Base-by-base conservation (phyloP, 106 monocot genomes). In the Dendrobium officinale region DNA sequence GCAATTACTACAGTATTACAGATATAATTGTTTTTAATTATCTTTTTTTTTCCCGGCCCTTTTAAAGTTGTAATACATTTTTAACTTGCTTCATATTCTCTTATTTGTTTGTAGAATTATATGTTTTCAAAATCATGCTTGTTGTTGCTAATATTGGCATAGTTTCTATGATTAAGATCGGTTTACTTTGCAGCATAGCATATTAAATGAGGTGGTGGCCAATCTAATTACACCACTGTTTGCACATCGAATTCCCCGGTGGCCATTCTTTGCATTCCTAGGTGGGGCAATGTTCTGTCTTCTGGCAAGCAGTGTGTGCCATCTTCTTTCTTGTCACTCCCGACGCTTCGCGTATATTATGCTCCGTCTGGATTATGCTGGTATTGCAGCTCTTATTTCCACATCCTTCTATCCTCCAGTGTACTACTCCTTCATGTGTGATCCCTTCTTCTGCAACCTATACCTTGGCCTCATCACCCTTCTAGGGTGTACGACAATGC, bases 381-480 rank as follows among this genome's bases (percentile, higher is more conserved):
- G 99, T 26, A 95, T 99, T 45, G 92, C 99, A 6, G 95, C 95
- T 47, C 92, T 99, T 18, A 99, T 99, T 17, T 67, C 93, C 9
- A 93, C 93, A 26, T 99, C 99, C 20, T 99, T 95, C 87, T 99
- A 99, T 80, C 99, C 95, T 59, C 90, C 95, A 0, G 99, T 99
- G 33, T 99, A 99, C 90, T 99, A 99, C 79, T 99, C 99, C 54
- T 99, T 99, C 91, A 90, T 99, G 93, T 99, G 99, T 77, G 55
- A 95, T 41, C 95, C 95, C 6, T 88, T 93, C 84, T 99, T 95
- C 80, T 87, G 95, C 91, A 80, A 85, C 82, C 82, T 99, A 48
- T 99, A 99, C 83, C 88, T 99, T 9, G 67, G 86, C 73, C 82
- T 72, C 79, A 95, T 99, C 45, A 99, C 99, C 16, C 16, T 93